Evolutionary conservation across 2,329 filamentous ascomycete species (phyloP), one percentile per base, ranked within the genome.

Genomic region (Cladophialophora exuberans): DNA sequence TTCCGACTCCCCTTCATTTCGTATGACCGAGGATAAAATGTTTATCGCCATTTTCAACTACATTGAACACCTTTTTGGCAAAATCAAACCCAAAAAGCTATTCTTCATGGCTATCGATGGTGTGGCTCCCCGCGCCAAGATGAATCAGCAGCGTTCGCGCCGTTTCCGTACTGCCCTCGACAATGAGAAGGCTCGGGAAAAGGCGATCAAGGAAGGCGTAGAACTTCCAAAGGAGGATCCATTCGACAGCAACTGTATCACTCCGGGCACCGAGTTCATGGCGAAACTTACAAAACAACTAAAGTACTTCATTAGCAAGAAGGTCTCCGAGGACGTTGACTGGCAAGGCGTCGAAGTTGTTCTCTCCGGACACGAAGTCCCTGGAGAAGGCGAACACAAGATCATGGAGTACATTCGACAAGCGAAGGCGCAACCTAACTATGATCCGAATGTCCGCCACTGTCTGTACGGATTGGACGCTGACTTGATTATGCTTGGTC

Each of bases 51-150:
- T 99, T 67, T 99, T 99, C 83, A 97, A 97, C 76, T 99, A 99
- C 73, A 99, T 99, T 64, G 94, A 99, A 74, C 94, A 99, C 76
- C 76, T 99, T 49, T 99, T 96, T 73, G 92, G 93, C 66, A 99
- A 97, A 75, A 99, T 99, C 70, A 97, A 97, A 74, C 94, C 94
- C 10, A 93, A 96, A 76, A 87, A 97, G 79, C 83, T 99, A 30
- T 99, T 99, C 77, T 99, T 97, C 79, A 99, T 99, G 94, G 95
- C 94, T 46, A 94, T 99, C 62, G 94, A 99, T 69, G 94, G 94
- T 67, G 95, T 99, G 59, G 94, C 94, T 18, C 95, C 94, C 15
- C 88, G 94, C 67, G 94, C 94, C 65, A 99, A 99, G 81, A 99
- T 99, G 94, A 99, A 99, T 73, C 94, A 99, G 74, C 94, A 99